These are phyloP conservation scores for Tetragonia tetragonoides DNA, from an alignment of 148 eudicot genomes.

Conservation along the genomic window DNA sequence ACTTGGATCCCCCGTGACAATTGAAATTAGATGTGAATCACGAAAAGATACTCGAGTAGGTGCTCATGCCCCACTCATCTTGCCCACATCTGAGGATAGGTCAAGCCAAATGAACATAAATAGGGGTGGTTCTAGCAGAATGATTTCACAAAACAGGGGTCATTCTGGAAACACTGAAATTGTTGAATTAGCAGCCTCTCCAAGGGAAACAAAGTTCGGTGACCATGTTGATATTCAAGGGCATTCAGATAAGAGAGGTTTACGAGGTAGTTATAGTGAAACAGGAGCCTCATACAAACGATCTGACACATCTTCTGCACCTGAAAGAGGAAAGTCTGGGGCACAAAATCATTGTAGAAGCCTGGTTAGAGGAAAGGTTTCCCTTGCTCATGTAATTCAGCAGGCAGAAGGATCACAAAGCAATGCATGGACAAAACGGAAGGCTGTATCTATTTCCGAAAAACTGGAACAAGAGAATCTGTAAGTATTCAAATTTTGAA, in stretches of 20 bases:
- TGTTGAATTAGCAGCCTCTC: slow-evolving; percentile 61
- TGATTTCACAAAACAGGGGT: slow-evolving; percentile 26
- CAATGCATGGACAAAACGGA: slow-evolving; percentile 84
- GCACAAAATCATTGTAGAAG: slow-evolving; percentile 59
- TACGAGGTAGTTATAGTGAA: slow-evolving; percentile 30
- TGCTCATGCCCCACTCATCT: slow-evolving; percentile 32
- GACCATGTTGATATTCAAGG: slow-evolving; percentile 33
- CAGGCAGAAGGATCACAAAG: slow-evolving; percentile 72
- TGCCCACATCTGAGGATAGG: slow-evolving; percentile 34
- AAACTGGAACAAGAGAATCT: slow-evolving; percentile 96
- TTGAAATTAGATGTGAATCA: slow-evolving; percentile 71
- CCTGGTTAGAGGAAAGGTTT: slow-evolving; percentile 75
- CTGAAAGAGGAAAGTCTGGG: slow-evolving; percentile 38
- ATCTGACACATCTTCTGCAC: slow-evolving; percentile 28
- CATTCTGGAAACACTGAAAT: slow-evolving; percentile 58
- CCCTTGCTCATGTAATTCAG: slow-evolving; percentile 90
- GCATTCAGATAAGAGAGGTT: slow-evolving; percentile 28
- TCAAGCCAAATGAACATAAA: slow-evolving; percentile 29
- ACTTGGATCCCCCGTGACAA: slow-evolving; percentile 75
- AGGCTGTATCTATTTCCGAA: slow-evolving; percentile 90
- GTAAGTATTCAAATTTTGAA: slow-evolving; percentile 45
- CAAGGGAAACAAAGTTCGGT: slow-evolving; percentile 34
- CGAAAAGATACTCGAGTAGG: slow-evolving; percentile 38
- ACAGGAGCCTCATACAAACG: slow-evolving; percentile 27
- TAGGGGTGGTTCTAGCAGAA: slow-evolving; percentile 29